phyloP scores from a whole-genome alignment of 805 yeast genomes.

The Metschnikowia santaceciliae region DNA sequence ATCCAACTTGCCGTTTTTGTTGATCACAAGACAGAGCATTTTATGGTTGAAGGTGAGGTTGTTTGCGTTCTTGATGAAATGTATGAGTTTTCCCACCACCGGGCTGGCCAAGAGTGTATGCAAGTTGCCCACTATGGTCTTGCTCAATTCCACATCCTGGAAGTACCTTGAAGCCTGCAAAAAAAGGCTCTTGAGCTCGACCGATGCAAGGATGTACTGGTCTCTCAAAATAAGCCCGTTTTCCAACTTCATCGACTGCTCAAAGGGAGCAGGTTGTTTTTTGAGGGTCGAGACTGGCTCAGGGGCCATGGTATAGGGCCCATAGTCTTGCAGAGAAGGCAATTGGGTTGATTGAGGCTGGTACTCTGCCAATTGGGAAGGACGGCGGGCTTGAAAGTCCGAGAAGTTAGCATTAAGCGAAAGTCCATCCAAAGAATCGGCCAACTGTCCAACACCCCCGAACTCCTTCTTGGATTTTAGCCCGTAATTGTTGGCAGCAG shows the following conservation, averaged over 20 bases:
- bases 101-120: constrained; percentile 25
- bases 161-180: constrained; percentile 52
- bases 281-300: neutral
- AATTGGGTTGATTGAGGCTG: neutral
- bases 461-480: constrained; percentile 12
- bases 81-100: constrained; percentile 28
- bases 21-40: constrained; percentile 46
- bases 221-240: constrained; percentile 59
- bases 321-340: neutral
- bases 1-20: constrained; percentile 67
- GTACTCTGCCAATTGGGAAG: constrained; percentile 36
- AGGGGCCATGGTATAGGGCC: neutral
- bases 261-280: neutral
- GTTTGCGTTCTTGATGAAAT: constrained; percentile 38
- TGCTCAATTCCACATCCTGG: constrained; percentile 28
- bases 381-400: constrained; percentile 41
- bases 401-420: constrained; percentile 31
- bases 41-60: constrained; percentile 40
- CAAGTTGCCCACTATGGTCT: constrained; percentile 25
- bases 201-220: constrained; percentile 55
- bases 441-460: constrained; percentile 22
- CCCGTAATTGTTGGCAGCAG: constrained; percentile 28
- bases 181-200: constrained; percentile 49
- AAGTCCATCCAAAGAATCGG: constrained; percentile 27
- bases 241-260: constrained; percentile 42